Conservation (phyloP, 495 filamentous ascomycete species). For the Podospora tetraspora region DNA sequence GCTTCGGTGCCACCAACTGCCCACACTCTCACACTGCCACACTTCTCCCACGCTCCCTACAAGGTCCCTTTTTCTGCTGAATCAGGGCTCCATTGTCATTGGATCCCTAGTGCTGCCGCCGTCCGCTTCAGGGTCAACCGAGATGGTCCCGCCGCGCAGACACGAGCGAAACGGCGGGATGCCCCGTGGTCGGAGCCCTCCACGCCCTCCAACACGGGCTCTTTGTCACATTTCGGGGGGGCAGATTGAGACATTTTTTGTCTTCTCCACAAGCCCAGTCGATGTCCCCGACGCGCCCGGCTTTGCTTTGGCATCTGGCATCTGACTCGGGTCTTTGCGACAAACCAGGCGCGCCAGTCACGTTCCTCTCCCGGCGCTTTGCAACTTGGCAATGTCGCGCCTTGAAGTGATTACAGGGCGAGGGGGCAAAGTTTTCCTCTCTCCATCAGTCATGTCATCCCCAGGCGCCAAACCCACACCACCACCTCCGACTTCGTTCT, state of each 20-base stretch:
- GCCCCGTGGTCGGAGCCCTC: constrained; percentile 14
- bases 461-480: constrained; percentile 1
- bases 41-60: constrained; percentile 7
- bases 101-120: not conserved
- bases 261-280: constrained; percentile 4
- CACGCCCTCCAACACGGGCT: not conserved
- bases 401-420: not conserved
- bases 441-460: constrained; percentile 9
- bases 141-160: constrained; percentile 2
- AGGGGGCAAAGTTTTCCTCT: constrained; percentile 3
- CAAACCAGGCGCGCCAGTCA: constrained; percentile 7
- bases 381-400: constrained; percentile 1
- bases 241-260: constrained; percentile 10
- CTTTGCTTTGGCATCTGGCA: not conserved
- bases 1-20: not conserved
- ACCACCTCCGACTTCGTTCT: not conserved
- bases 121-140: constrained; percentile 5
- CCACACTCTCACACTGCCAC: not conserved
- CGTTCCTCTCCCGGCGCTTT: not conserved
- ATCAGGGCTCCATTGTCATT: not conserved
- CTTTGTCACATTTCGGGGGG: constrained; percentile 4
- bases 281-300: not conserved
- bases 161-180: not conserved
- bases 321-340: not conserved
- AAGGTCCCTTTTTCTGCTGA: not conserved